Conservation (phyloP, 2,329 filamentous ascomycete genomes). For the Fusarium sp. region DNA sequence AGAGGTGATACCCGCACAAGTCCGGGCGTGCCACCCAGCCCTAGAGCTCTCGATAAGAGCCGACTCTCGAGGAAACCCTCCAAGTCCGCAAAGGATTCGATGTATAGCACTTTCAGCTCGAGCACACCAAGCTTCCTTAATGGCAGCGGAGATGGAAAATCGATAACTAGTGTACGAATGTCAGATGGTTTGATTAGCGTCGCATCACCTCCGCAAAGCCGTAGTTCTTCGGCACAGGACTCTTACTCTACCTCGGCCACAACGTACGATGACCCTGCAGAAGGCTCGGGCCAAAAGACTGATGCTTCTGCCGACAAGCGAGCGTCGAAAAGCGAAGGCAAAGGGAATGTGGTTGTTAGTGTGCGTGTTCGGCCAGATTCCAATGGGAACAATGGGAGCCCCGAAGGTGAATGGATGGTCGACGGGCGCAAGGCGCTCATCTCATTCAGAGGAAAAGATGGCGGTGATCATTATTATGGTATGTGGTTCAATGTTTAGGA, state of each 20-base stretch:
- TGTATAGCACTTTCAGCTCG: constrained; percentile 59
- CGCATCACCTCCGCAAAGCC: constrained; percentile 85
- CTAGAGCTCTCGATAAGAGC: constrained; percentile 63
- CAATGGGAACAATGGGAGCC: constrained; percentile 67
- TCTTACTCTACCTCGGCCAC: constrained; percentile 93
- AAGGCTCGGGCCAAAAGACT: constrained; percentile 56
- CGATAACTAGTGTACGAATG: constrained; percentile 73
- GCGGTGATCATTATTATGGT: constrained; percentile 94
- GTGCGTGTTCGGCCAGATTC: constrained; percentile 91
- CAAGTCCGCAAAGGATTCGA: constrained; percentile 66
- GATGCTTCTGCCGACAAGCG: constrained; percentile 57
- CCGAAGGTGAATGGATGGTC: constrained; percentile 90
- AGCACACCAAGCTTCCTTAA: constrained; percentile 80
- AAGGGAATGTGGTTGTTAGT: constrained; percentile 96
- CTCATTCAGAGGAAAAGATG: constrained; percentile 86
- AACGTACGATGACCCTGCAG: constrained; percentile 82
- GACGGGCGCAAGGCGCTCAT: constrained; percentile 86
- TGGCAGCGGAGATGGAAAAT: constrained; percentile 80
- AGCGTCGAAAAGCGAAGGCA: constrained; percentile 73
- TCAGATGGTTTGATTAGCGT: constrained; percentile 81
- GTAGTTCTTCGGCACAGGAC: constrained; percentile 90
- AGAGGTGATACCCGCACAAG: constrained; percentile 67
- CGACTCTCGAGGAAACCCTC: constrained; percentile 61
- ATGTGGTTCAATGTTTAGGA: constrained; percentile 49
- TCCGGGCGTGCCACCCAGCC: constrained; percentile 71